phyloP scores from a whole-genome alignment of 116 monocot genomes.

The Zostera marina region DNA sequence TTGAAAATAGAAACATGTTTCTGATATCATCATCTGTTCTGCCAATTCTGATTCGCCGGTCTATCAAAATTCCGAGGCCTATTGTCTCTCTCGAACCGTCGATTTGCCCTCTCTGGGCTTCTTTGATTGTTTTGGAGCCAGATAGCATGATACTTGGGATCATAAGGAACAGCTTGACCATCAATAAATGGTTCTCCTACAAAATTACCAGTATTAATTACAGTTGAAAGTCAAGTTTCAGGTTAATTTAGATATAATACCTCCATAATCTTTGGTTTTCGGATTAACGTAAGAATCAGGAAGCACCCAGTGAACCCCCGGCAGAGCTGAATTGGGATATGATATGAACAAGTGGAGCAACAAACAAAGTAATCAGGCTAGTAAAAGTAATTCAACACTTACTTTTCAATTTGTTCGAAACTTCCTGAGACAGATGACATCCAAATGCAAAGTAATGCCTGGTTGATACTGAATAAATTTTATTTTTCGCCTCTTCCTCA shows the following conservation, averaged over 20 bases:
- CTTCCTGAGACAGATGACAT: constrained; percentile 52
- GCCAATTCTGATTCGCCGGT: constrained; percentile 33
- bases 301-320: constrained; percentile 80
- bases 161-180: constrained; percentile 77
- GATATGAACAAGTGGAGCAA: background rate
- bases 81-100: constrained; percentile 54
- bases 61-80: constrained; percentile 64
- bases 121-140: constrained; percentile 65
- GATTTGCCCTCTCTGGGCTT: constrained; percentile 39
- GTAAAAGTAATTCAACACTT: constrained; percentile 4
- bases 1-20: no score
- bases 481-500: constrained; percentile 76
- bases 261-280: constrained; percentile 93
- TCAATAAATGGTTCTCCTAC: constrained; percentile 83
- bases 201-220: background rate
- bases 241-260: constrained; percentile 10
- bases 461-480: constrained; percentile 86
- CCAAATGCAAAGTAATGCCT: constrained; percentile 90
- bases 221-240: background rate
- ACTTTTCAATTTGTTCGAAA: constrained; percentile 71
- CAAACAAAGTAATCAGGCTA: background rate
- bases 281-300: constrained; percentile 92
- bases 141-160: constrained; percentile 79
- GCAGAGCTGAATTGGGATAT: constrained; percentile 25
- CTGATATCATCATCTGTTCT: no score